Evolutionary conservation across 306 rosid species (phyloP), one percentile per base, ranked within the genome.

Genomic region (Cucurbita moschata): DNA sequence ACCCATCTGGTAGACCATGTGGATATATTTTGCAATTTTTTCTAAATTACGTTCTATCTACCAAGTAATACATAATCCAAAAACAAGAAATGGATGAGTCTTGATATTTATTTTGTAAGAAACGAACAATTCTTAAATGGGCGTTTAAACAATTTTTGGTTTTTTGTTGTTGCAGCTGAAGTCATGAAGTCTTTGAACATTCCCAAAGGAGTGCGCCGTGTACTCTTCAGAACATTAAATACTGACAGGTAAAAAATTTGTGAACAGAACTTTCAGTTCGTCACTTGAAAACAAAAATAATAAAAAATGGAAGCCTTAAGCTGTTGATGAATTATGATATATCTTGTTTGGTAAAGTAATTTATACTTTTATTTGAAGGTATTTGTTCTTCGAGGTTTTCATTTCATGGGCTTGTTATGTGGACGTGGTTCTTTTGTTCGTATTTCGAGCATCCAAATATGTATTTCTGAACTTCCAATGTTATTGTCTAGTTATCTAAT

Each of bases 161-260:
- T 21, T 18, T 71, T 35, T 18, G 37, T 14, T 63, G 58, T 54
- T 54, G 60, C 77, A 80, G 83, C 80, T 46, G 80, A 80, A 60
- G 83, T 80, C 14, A 76, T 80, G 83, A 65, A 76, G 75, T 62
- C 77, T 39, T 55, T 80, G 21, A 71, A 64, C 38, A 76, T 80
- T 63, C 83, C 77, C 30, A 80, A 62, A 68, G 83, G 83, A 15
- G 30, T 72, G 2, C 83, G 77, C 16, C 77, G 80, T 37, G 83
- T 76, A 14, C 60, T 80, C 74, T 80, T 80, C 71, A 62, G 79
- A 37, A 80, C 79, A 35, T 21, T 76, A 23, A 80, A 76, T 26
- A 72, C 75, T 5, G 80, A 71, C 56, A 71, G 83, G 83, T 80
- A 63, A 56, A 9, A 51, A 13, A 21, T 46, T 1, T 58, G 39